phyloP scores from a whole-genome alignment of 1,284 basidiomycete genomes.

The Pyrrhoderma lamaoense region DNA sequence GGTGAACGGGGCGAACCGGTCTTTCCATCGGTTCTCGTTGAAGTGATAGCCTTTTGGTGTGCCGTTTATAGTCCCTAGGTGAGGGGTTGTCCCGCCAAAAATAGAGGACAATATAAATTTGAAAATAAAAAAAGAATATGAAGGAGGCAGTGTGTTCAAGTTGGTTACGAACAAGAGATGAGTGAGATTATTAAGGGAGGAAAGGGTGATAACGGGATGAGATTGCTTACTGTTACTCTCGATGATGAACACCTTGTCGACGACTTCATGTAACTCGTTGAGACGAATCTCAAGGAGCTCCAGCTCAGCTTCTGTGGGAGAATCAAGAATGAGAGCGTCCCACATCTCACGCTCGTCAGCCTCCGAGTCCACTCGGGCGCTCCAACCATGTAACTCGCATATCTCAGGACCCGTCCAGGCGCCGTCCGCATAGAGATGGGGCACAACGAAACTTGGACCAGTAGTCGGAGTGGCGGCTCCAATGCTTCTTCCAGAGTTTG shows the following conservation, averaged over 20 bases:
- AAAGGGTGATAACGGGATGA: neutral
- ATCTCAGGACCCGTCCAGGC: constrained; percentile 4
- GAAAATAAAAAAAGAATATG: too few relatives aligned
- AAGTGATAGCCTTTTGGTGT: constrained; percentile 27
- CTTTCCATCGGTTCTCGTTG: constrained; percentile 14
- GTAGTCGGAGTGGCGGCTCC: constrained; percentile 35
- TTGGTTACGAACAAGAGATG: too few relatives aligned
- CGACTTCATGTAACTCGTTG: constrained; percentile 31
- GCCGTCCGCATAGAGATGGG: constrained; percentile 24
- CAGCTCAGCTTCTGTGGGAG: constrained; percentile 27
- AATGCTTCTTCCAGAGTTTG: neutral
- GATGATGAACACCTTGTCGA: constrained; percentile 33
- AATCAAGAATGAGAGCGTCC: constrained; percentile 30
- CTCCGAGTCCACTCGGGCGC: neutral
- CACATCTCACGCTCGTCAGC: constrained; percentile 21
- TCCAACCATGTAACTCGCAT: constrained; percentile 29
- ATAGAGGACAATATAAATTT: too few relatives aligned
- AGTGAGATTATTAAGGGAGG: too few relatives aligned
- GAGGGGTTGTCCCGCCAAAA: neutral
- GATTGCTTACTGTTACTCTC: constrained; percentile 28
- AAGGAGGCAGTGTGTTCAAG: too few relatives aligned
- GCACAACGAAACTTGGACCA: constrained; percentile 21
- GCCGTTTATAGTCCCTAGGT: constrained; percentile 25
- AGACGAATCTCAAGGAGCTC: constrained; percentile 37
- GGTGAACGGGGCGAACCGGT: constrained; percentile 22